Evolutionary conservation across 495 filamentous ascomycete genomes (phyloP), one percentile per base, ranked within the genome.

Genomic region (Hyaloscypha finlandica): DNA sequence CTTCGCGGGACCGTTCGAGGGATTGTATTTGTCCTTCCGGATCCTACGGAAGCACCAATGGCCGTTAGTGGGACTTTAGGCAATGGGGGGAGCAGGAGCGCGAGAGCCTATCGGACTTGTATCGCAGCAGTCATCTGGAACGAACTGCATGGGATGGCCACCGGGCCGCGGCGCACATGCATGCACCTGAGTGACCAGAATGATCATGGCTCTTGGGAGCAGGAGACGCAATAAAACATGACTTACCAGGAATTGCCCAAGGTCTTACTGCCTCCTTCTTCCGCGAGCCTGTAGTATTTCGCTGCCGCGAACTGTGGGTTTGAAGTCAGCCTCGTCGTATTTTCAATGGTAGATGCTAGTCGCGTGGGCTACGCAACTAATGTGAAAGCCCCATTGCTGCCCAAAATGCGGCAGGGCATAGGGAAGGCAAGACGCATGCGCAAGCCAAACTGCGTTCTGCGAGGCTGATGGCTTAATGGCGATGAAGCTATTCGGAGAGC

Each of bases 231-330:
- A 33, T 20, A 55, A 35, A 48, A 55, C 9, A 57, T 65, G 81
- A 84, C 92, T 80, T 89, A 97, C 95, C 95, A 99, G 60, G 92
- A 92, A 80, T 97, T 99, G 37, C 95, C 95, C 65, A 98, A 81
- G 53, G 87, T 92, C 81, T 96, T 97, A 76, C 86, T 90, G 48
- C 95, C 95, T 71, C 88, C 90, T 73, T 91, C 78, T 80, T 99
- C 95, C 45, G 95, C 95, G 70, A 93, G 84, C 70, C 94, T 92
- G 77, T 97, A 93, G 80, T 97, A 98, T 82, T 90, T 91, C 65
- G 96, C 96, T 76, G 85, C 87, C 78, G 69, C 67, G 33, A 56
- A 72, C 72, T 74, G 52, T 9, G 35, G 55, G 52, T 55, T 19
- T 55, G 12, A 64, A 58, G 67, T 75, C 68, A 72, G 72, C 68